Base-by-base conservation (phyloP, 2,329 filamentous ascomycete species). In the Zasmidium angulare region DNA sequence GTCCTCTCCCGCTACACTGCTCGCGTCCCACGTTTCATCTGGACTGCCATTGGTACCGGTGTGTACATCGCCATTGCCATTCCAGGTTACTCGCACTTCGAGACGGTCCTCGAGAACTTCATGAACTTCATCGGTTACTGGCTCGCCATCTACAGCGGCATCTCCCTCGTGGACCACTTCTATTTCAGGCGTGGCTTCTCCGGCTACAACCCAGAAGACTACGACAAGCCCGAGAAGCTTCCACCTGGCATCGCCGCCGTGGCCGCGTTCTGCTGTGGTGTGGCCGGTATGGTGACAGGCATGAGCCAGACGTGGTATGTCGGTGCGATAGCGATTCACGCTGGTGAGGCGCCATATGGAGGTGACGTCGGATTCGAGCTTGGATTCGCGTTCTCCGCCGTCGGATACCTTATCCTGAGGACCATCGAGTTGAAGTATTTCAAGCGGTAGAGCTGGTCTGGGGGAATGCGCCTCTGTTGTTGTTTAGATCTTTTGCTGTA, bases 271-370 rank as follows among this genome's bases (percentile, higher is more conserved):
- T 78, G 78, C 67, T 82, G 83, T 56, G 89, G 89, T 53, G 75
- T 88, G 43, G 79, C 81, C 14, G 89, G 89, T 14, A 87, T 89
- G 67, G 80, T 89, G 1, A 77, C 84, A 7, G 88, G 89, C 4
- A 91, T 91, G 86, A 82, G 82, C 19, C 88, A 91, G 73, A 73
- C 78, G 0, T 91, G 88, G 87, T 89, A 79, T 65, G 82, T 84
- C 0, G 89, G 89, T 0, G 88, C 87, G 0, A 85, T 91, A 62
- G 87, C 86, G 0, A 78, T 80, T 59, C 76, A 84, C 26, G 86
- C 86, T 55, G 81, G 85, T 46, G 72, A 74, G 26, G 73, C 78
- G 58, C 68, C 78, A 23, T 77, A 75, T 52, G 84, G 84, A 47
- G 85, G 84, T 23, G 85, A 87, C 73, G 74, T 87, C 46, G 85